These are phyloP conservation scores for Cerrena zonata DNA, from an alignment of 1,284 basidiomycete genomes.

Conservation along the genomic window DNA sequence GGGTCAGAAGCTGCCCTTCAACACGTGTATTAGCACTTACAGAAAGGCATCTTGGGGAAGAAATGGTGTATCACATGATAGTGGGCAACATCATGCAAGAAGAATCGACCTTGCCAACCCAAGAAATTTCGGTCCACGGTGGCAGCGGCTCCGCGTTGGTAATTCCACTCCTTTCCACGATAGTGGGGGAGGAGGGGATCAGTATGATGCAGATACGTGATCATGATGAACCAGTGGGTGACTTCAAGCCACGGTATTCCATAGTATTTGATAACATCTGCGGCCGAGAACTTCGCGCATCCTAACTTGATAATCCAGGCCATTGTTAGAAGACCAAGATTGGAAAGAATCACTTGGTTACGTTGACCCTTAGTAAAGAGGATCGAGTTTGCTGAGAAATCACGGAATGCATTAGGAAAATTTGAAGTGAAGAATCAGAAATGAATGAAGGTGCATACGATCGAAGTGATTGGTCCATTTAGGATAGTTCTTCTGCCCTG, in stretches of 20 bases:
- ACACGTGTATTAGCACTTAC: slow-evolving; percentile 11
- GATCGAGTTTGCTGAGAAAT: slow-evolving; percentile 41
- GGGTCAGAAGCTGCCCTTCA: background rate
- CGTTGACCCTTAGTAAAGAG: slow-evolving; percentile 49
- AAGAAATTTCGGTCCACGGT: slow-evolving; percentile 54
- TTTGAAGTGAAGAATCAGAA: background rate
- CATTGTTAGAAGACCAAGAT: slow-evolving; percentile 47
- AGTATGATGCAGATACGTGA: slow-evolving; percentile 56
- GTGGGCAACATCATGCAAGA: slow-evolving; percentile 34
- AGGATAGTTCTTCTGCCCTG: slow-evolving; percentile 64
- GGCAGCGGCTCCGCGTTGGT: slow-evolving; percentile 54
- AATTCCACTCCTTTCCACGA: slow-evolving; percentile 39
- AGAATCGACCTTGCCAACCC: slow-evolving; percentile 38
- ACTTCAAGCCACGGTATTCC: slow-evolving; percentile 51
- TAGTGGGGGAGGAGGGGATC: slow-evolving; percentile 30
- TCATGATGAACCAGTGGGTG: slow-evolving; percentile 44
- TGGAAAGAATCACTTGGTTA: slow-evolving; percentile 46
- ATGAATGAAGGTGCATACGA: slow-evolving; percentile 32
- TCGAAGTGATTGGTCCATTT: slow-evolving; percentile 58
- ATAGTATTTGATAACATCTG: slow-evolving; percentile 46
- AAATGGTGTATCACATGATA: slow-evolving; percentile 33
- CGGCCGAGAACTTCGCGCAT: slow-evolving; percentile 27
- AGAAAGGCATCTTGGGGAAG: slow-evolving; percentile 25
- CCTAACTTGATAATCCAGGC: slow-evolving; percentile 33
- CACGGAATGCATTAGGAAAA: background rate